Evolutionary conservation across 805 yeast genomes (phyloP).

Genomic region (Starmerella gropengiesseri): DNA sequence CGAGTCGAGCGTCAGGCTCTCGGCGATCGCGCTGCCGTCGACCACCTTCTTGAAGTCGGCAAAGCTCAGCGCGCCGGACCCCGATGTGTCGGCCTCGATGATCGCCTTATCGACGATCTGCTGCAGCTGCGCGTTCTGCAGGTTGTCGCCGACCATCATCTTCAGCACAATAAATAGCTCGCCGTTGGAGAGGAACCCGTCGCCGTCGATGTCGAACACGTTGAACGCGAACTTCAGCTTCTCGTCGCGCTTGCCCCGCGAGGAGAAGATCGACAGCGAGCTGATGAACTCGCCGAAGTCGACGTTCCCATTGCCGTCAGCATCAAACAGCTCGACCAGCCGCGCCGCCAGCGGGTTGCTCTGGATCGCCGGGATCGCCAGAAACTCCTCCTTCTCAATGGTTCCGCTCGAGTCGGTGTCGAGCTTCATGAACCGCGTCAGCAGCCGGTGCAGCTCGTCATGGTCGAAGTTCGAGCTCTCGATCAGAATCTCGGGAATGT

Average conservation of each 20-base stretch:
- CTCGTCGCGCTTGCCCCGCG: constrained; percentile 68
- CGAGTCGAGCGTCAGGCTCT: constrained; percentile 29
- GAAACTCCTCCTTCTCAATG: constrained; percentile 79
- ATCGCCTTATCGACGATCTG: constrained; percentile 96
- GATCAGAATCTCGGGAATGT: constrained; percentile 25
- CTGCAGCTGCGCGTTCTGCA: constrained; percentile 78
- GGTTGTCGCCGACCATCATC: constrained; percentile 92
- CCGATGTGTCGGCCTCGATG: constrained; percentile 80
- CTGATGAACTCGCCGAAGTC: constrained; percentile 91
- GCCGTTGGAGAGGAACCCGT: constrained; percentile 90
- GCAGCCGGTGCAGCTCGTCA: constrained; percentile 82
- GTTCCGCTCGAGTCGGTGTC: constrained; percentile 90
- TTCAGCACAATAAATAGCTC: constrained; percentile 84
- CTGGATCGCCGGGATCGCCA: constrained; percentile 85
- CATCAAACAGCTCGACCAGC: constrained; percentile 87
- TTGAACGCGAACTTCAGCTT: constrained; percentile 82
- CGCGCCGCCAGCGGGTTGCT: constrained; percentile 83
- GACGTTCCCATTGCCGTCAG: constrained; percentile 82
- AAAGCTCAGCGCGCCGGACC: constrained; percentile 75
- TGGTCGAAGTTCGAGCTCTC: constrained; percentile 44
- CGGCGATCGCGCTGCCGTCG: constrained; percentile 31
- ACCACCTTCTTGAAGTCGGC: constrained; percentile 62
- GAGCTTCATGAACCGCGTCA: constrained; percentile 87
- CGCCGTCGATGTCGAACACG: constrained; percentile 90
- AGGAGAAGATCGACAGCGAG: constrained; percentile 78